Conservation (phyloP, 2,329 filamentous ascomycete species). For the Pestalotiopsis sp. region DNA sequence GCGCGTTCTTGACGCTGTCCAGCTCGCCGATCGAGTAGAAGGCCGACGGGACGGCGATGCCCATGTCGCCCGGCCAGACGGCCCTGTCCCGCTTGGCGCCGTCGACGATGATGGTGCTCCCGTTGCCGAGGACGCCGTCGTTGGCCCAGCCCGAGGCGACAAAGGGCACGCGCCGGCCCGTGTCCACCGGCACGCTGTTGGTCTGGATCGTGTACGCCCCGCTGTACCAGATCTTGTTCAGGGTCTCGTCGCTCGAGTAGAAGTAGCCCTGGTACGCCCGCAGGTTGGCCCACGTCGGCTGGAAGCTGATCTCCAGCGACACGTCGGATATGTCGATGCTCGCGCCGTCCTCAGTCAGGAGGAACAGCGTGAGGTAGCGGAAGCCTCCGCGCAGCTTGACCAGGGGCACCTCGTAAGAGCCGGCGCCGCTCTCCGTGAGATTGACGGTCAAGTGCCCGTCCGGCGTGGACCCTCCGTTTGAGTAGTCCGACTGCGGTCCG, state of each 20-base stretch:
- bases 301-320: conserved; percentile 29
- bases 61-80: conserved; percentile 62
- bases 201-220: conserved; percentile 55
- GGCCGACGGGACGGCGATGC: conserved; percentile 50
- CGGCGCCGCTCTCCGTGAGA: conserved; percentile 33
- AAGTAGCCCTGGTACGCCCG: conserved; percentile 57
- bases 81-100: conserved; percentile 56
- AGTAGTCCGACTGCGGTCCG: conserved; percentile 42
- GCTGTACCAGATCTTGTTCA: conserved; percentile 60
- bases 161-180: conserved; percentile 28
- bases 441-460: conserved; percentile 40
- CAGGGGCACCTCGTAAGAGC: conserved; percentile 40
- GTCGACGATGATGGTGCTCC: conserved; percentile 39
- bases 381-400: conserved; percentile 43
- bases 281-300: conserved; percentile 46
- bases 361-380: conserved; percentile 43
- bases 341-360: conserved; percentile 31
- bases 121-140: conserved; percentile 29
- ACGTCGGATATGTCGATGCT: conserved; percentile 24
- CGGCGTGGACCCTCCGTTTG: conserved; percentile 34
- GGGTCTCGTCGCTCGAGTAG: conserved; percentile 48
- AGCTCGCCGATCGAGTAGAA: conserved; percentile 52
- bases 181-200: conserved; percentile 26
- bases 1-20: conserved; percentile 45
- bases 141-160: conserved; percentile 29